Percentiles rank a stretch among this genome's conserved stretches.
Conservation (phyloP, 768 basidiomycete species). For the Trametes cinnabarina region DNA sequence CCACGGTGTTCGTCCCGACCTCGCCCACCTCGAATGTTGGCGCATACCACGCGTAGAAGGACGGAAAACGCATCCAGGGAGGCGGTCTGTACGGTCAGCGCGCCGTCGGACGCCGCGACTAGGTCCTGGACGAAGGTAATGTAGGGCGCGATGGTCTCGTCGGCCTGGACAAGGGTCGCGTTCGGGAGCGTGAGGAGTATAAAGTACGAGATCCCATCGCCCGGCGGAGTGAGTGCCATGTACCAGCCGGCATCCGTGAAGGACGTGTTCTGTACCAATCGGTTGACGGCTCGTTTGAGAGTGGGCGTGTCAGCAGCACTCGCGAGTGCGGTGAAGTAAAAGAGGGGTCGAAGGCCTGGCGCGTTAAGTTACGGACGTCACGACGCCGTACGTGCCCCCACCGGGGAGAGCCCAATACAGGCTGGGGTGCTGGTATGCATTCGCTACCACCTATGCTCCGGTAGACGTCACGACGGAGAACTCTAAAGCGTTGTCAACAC, state of each 20-base stretch:
- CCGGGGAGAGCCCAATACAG: constrained; percentile 53
- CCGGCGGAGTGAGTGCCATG: not conserved
- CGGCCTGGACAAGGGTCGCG: constrained; percentile 34
- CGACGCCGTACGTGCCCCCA: constrained; percentile 36
- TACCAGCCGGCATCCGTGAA: constrained; percentile 6
- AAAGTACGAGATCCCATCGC: not conserved
- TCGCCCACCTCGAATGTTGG: not conserved
- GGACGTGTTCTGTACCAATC: not conserved
- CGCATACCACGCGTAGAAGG: constrained; percentile 16
- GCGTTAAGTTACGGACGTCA: constrained; percentile 43
- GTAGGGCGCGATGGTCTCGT: constrained; percentile 37
- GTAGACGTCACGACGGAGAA: constrained; percentile 53
- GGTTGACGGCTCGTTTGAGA: not conserved
- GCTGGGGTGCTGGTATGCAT: constrained; percentile 45
- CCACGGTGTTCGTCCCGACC: constrained; percentile 11
- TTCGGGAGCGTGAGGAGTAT: constrained; percentile 31
- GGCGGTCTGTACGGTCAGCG: constrained; percentile 4
- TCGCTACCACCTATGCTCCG: constrained; percentile 42
- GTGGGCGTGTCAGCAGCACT: constrained; percentile 1
- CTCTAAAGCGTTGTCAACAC: constrained; percentile 33
- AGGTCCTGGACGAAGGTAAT: constrained; percentile 28
- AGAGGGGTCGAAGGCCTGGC: constrained; percentile 39
- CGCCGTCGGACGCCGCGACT: constrained; percentile 19
- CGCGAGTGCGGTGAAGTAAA: constrained; percentile 19
- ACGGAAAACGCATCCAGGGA: constrained; percentile 13